phyloP scores from a whole-genome alignment of 2,329 filamentous ascomycete species.

The Elsinoe ampelina region DNA sequence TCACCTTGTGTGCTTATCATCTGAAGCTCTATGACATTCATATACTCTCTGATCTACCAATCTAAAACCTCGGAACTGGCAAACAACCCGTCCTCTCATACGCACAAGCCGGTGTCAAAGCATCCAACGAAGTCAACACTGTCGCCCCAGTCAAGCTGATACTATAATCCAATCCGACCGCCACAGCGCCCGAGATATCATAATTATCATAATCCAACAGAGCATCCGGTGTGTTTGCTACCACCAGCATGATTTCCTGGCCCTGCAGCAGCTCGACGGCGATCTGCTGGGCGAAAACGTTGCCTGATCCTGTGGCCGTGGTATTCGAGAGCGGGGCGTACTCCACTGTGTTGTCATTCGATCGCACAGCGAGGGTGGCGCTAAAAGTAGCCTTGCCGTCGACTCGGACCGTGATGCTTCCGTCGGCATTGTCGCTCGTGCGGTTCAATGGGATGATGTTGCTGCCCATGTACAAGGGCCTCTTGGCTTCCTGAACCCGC shows the following conservation, averaged over 20 bases:
- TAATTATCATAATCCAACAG: slow-evolving; percentile 40
- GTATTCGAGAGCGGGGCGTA: background rate
- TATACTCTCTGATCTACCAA: too few relatives aligned
- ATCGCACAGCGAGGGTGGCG: slow-evolving; percentile 34
- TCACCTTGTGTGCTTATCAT: too few relatives aligned
- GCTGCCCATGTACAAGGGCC: slow-evolving; percentile 42
- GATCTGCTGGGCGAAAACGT: slow-evolving; percentile 26
- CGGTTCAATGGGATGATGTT: slow-evolving; percentile 38
- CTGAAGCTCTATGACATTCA: too few relatives aligned
- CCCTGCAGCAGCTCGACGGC: slow-evolving; percentile 28
- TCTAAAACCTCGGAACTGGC: too few relatives aligned
- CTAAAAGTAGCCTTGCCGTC: slow-evolving; percentile 31
- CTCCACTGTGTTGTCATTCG: slow-evolving; percentile 20
- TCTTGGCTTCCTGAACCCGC: slow-evolving; percentile 34
- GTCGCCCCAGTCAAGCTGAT: slow-evolving; percentile 27
- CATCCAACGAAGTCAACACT: too few relatives aligned
- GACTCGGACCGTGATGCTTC: slow-evolving; percentile 27
- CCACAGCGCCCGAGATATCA: slow-evolving; percentile 28
- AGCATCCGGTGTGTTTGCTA: slow-evolving; percentile 40
- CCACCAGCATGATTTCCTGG: slow-evolving; percentile 39
- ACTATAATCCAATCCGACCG: slow-evolving; percentile 33
- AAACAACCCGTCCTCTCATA: too few relatives aligned
- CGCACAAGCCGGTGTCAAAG: too few relatives aligned
- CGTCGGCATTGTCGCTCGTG: slow-evolving; percentile 20
- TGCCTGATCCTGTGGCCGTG: background rate